Base-by-base conservation (phyloP, 352 stramenopile species). In the Phytophthora capsici region DNA sequence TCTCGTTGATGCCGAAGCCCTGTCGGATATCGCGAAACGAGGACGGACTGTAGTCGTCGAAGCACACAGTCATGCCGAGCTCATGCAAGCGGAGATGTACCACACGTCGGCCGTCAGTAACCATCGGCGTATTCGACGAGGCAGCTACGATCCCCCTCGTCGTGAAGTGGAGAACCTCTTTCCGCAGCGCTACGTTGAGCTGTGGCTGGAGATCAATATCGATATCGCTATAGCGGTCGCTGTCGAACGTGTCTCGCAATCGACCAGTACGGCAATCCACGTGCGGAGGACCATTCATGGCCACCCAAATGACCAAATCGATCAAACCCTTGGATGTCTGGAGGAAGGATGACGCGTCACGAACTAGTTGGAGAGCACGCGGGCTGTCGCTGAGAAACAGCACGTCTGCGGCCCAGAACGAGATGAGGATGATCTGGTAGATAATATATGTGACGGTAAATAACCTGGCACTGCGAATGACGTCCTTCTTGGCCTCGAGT, bases 91-190 rank as follows among this genome's bases (percentile, higher is more conserved):
- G 86, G 7, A 93, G 66, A 16, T 84, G 83, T 20, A 90, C 82
- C n/a, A 91, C 77, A 37, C 75, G 79, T 19, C 84, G 75, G 0
- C 66, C 65, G 17, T 76, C 68, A 0, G 75, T 72, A 5, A 88
- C 73, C 44, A 84, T 87, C 0, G 68, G 69, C 2, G 80, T 77
- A 56, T 93, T 92, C 1, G 80, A 78, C 22, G 84, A 93, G 16
- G 86, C 84, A 16, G 86, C 86, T 2, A 95, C 86, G 20, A 96
- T 84, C 6, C 89, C 89, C 40, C 86, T 81, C 2, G 88, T 96
- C 16, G 89, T 95, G 48, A 95, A 97, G 45, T 94, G 86, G 41
- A 97, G 81, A 40, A 97, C 88, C 65, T 97, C 89, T 53, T 94
- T 95, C 5, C 89, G 82, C 49, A 97, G 51, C 10, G 84, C 89